A percentile compares a stretch with the other conserved stretches of the same genome.
Evolutionary conservation across 2,329 filamentous ascomycete species (phyloP).

Genomic region (Pseudocercospora cruenta): DNA sequence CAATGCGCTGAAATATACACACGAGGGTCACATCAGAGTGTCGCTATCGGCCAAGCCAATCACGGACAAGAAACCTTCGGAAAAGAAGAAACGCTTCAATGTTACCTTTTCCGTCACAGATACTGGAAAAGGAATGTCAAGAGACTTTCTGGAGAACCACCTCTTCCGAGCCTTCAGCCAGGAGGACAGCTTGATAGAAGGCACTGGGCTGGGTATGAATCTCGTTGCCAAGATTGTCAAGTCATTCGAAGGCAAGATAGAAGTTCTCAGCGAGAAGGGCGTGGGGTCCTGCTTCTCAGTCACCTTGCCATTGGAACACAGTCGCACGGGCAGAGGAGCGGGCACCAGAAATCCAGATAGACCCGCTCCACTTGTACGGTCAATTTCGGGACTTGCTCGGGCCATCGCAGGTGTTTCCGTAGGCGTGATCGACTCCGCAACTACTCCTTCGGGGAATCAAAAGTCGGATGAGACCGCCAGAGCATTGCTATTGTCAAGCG

Average conservation of each 20-base stretch:
- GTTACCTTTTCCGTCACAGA: constrained; percentile 55
- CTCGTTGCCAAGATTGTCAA: constrained; percentile 65
- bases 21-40: constrained; percentile 46
- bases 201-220: constrained; percentile 68
- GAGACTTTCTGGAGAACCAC: constrained; percentile 63
- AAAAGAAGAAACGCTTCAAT: constrained; percentile 28
- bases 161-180: constrained; percentile 68
- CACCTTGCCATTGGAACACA: constrained; percentile 28
- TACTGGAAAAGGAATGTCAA: constrained; percentile 67
- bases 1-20: constrained; percentile 55
- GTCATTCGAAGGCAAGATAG: constrained; percentile 62
- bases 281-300: constrained; percentile 27
- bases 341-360: constrained; percentile 16
- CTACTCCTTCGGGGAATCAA: constrained; percentile 21
- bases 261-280: constrained; percentile 35
- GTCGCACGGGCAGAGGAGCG: constrained; percentile 16
- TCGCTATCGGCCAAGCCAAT: constrained; percentile 28
- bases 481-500: constrained; percentile 23
- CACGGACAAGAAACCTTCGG: constrained; percentile 21
- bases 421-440: constrained; percentile 26
- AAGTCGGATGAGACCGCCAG: constrained; percentile 25
- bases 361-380: constrained; percentile 12
- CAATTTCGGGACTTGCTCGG: constrained; percentile 15
- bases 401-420: constrained; percentile 21
- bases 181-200: constrained; percentile 63